phyloP scores from a whole-genome alignment of 768 basidiomycete genomes.

The Leccinum uliginosum region DNA sequence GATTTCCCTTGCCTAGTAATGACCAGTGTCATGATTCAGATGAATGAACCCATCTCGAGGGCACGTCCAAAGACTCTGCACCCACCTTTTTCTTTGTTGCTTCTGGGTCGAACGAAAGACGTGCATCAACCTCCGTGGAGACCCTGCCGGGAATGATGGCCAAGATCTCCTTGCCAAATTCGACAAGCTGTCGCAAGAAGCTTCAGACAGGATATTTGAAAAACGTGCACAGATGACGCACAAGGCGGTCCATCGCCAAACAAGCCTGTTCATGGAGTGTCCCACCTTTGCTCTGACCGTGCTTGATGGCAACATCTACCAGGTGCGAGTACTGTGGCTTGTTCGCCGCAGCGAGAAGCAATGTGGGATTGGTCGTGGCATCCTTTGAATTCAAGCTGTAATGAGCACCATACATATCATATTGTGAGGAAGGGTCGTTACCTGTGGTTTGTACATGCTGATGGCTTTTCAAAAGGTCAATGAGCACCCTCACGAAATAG shows the following conservation, averaged over 20 bases:
- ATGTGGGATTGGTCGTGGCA: slow-evolving; percentile 94
- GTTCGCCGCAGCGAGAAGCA: slow-evolving; percentile 87
- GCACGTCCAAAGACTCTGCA: background rate
- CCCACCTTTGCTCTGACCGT: slow-evolving; percentile 75
- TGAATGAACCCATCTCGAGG: background rate
- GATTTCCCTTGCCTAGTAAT: slow-evolving; percentile 61
- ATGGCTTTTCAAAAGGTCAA: slow-evolving; percentile 50
- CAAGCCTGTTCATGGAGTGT: slow-evolving; percentile 69
- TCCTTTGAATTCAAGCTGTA: slow-evolving; percentile 44
- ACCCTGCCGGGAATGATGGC: slow-evolving; percentile 93
- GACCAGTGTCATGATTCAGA: background rate
- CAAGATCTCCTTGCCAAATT: slow-evolving; percentile 93
- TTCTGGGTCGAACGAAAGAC: slow-evolving; percentile 89
- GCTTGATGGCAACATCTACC: slow-evolving; percentile 66
- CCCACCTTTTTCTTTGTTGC: slow-evolving; percentile 76
- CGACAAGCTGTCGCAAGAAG: slow-evolving; percentile 50
- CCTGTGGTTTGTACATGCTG: slow-evolving; percentile 91
- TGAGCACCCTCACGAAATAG: slow-evolving; percentile 7
- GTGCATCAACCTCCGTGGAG: slow-evolving; percentile 96
- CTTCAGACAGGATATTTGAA: background rate
- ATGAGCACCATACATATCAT: background rate
- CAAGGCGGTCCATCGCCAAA: slow-evolving; percentile 20
- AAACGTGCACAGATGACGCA: background rate
- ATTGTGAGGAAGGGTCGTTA: slow-evolving; percentile 16
- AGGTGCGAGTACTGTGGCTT: slow-evolving; percentile 79